Base-by-base conservation (phyloP, 2,329 filamentous ascomycete species). In the Penicillium thymicola region DNA sequence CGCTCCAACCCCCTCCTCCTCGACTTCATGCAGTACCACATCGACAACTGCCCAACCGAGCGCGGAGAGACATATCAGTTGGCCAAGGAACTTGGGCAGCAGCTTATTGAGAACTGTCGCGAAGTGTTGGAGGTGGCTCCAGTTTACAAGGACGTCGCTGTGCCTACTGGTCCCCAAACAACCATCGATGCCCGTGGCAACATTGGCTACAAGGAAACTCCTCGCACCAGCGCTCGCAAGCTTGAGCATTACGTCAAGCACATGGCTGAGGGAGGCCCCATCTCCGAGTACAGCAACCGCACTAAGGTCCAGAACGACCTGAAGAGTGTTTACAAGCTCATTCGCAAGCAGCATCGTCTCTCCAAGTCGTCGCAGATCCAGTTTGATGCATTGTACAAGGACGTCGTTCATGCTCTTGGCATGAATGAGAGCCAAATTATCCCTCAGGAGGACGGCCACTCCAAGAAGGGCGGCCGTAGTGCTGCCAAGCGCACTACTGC, bases 21-120 rank as follows among this genome's bases (percentile, higher is more conserved):
- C 57, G 93, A 99, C 67, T 99, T 97, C 77, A 99, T 99, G 94
- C 94, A 99, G 74, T 97, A 99, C 69, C 94, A 99, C 79, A 99
- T 99, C 70, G 94, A 99, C 70, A 94, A 97, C 80, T 97, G 93
- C 79, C 94, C 94, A 0, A 92, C 92, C 0, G 92, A 99, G 71
- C 89, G 93, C 49, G 94, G 94, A 57, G 94, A 99, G 79, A 99
- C 94, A 1, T 99, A 99, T 78, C 85, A 94, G 78, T 86, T 99
- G n/a, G 94, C 94, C 42, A 96, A 99, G 79, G 87, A 94, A 76
- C 88, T 99, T 25, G 93, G 91, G 36, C 83, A 90, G 70, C 90
- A 95, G 78, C 87, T 99, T 53, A 96, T 99, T 66, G 90, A 97
- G 74, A 99, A 99, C 80, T 97, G 94, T 81, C 92, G 89, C 73